Conservation (phyloP, 108 stramenopile species). For the Skeletonema costatum region DNA sequence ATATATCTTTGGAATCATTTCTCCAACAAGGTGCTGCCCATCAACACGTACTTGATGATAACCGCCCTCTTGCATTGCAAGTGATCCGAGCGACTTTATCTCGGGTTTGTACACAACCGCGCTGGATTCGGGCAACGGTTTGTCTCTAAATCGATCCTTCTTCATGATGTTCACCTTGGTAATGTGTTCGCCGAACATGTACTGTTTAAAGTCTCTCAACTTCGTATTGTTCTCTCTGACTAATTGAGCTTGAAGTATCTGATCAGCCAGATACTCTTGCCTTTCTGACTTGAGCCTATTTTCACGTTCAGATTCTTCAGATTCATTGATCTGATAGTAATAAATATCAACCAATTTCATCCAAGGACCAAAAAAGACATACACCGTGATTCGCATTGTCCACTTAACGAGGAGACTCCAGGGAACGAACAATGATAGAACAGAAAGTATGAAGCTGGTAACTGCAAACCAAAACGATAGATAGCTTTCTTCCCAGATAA, state of each 20-base stretch:
- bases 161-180: constrained; percentile 69
- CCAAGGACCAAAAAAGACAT: constrained; percentile 80
- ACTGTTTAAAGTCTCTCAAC: constrained; percentile 71
- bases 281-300: constrained; percentile 4
- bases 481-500: constrained; percentile 80
- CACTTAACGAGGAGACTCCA: constrained; percentile 69
- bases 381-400: constrained; percentile 63
- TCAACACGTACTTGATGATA: constrained; percentile 56
- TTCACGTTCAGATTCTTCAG: constrained; percentile 36
- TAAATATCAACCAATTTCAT: constrained; percentile 77
- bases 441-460: constrained; percentile 50
- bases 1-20: constrained; percentile 66
- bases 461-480: constrained; percentile 71
- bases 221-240: constrained; percentile 61
- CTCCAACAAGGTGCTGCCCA: constrained; percentile 75
- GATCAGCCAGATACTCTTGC: constrained; percentile 28
- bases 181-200: constrained; percentile 76
- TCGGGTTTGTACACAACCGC: constrained; percentile 59
- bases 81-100: constrained; percentile 48
- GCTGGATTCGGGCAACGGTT: constrained; percentile 68
- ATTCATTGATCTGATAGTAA: constrained; percentile 51
- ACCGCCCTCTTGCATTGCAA: constrained; percentile 84
- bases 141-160: constrained; percentile 63
- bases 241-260: constrained; percentile 47
- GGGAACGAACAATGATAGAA: constrained; percentile 67